Conservation (phyloP, 2,329 filamentous ascomycete genomes). For the Corynespora cassiicola region DNA sequence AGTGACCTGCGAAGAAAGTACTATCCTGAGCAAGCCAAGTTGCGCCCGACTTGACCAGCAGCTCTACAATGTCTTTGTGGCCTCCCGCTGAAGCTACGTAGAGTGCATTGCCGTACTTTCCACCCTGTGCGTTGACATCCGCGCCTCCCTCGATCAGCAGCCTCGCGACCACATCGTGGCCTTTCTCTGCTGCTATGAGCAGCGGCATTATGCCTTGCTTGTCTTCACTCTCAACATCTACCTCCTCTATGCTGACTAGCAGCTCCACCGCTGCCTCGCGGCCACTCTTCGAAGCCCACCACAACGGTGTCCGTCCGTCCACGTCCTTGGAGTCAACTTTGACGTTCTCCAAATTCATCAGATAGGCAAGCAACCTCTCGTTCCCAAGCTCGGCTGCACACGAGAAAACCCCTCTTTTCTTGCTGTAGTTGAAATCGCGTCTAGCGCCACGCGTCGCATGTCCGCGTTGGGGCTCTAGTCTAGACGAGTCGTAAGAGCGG, state of each 20-base stretch:
- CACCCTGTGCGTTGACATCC: slow-evolving; percentile 1
- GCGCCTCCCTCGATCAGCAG: slow-evolving; percentile 23
- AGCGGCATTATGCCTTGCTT: slow-evolving; percentile 4
- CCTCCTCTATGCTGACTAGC: slow-evolving; percentile 7
- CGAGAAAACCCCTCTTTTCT: slow-evolving; percentile 19
- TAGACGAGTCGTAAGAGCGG: slow-evolving; percentile 4
- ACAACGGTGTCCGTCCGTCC: slow-evolving; percentile 8
- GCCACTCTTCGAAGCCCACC: slow-evolving; percentile 11
- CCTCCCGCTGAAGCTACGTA: slow-evolving; percentile 1
- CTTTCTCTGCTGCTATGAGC: slow-evolving; percentile 7
- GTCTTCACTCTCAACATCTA: slow-evolving; percentile 6
- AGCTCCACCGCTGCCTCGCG: slow-evolving; percentile 2
- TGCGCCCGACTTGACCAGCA: no score
- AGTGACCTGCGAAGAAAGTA: no score
- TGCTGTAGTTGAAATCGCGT: slow-evolving; percentile 19
- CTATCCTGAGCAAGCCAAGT: no score
- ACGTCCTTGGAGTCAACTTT: slow-evolving; percentile 15
- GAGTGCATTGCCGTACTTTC: no score
- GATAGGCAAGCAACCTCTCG: slow-evolving; percentile 20
- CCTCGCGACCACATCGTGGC: slow-evolving; percentile 17
- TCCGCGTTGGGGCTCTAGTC: slow-evolving; percentile 1
- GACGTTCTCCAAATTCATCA: slow-evolving; percentile 22
- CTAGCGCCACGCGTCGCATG: slow-evolving; percentile 7
- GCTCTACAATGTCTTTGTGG: no score
- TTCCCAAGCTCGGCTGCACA: slow-evolving; percentile 30